These are phyloP conservation scores for Moricandia moricandioides DNA, from an alignment of 345 rosid genomes.

Conservation along the genomic window DNA sequence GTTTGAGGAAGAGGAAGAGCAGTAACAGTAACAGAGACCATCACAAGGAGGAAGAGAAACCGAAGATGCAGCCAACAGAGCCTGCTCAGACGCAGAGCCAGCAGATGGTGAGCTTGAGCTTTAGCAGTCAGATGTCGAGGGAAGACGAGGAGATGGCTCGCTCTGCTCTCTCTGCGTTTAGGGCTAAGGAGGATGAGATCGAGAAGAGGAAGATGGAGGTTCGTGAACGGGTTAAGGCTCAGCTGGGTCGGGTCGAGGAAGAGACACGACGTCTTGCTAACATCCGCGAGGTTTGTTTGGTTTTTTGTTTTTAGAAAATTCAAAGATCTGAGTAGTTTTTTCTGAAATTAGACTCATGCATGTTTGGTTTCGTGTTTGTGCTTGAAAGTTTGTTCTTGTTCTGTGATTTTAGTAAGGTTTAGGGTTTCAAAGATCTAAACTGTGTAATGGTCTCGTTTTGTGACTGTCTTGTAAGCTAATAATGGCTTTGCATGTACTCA, in stretches of 20 bases:
- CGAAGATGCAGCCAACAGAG: conserved; percentile 37
- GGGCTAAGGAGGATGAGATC: conserved; percentile 97
- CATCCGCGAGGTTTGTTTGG: conserved; percentile 69
- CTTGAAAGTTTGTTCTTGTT: not conserved
- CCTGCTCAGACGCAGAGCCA: conserved; percentile 39
- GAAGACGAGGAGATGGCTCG: conserved; percentile 95
- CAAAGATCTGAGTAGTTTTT: not conserved
- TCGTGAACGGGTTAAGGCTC: conserved; percentile 74
- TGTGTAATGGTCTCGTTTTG: not conserved
- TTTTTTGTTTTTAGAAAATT: not conserved
- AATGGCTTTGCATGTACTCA: conserved; percentile 17
- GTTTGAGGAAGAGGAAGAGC: conserved; percentile 32
- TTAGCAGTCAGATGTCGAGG: conserved; percentile 77
- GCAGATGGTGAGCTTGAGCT: conserved; percentile 57
- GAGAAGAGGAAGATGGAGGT: conserved; percentile 88
- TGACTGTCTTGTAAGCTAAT: not conserved
- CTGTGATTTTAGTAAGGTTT: not conserved
- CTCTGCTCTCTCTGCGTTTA: conserved; percentile 84
- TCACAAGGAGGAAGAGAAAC: conserved; percentile 20
- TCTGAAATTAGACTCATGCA: conserved; percentile 12
- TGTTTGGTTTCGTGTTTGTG: not conserved
- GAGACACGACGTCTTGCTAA: conserved; percentile 75
- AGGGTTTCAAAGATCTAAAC: conserved; percentile 22
- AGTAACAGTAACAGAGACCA: not conserved
- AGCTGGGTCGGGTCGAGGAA: conserved; percentile 81